These are phyloP conservation scores for Tetracentron sinense DNA, from an alignment of 164 flowering plant species.

Conservation along the genomic window DNA sequence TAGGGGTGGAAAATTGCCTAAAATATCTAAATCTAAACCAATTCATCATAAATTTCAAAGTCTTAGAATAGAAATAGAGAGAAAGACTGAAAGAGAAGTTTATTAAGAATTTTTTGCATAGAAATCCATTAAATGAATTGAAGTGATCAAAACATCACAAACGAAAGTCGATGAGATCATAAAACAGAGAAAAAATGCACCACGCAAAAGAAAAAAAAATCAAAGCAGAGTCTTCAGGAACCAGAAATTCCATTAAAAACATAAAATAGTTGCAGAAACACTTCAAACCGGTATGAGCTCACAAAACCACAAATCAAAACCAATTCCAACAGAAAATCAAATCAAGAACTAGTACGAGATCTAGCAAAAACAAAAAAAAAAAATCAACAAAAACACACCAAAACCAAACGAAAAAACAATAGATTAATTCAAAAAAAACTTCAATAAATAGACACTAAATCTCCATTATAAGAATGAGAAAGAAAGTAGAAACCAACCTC, in stretches of 20 bases:
- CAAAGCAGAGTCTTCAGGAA: background rate
- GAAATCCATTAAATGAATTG: no score
- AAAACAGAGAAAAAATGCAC: no score
- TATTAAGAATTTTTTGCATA: background rate
- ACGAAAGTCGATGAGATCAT: background rate
- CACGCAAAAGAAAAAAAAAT: no score
- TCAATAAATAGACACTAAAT: background rate
- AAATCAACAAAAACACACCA: constrained; percentile 5
- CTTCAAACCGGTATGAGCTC: background rate
- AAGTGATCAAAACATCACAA: no score
- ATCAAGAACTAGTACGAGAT: background rate
- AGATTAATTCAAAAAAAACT: background rate
- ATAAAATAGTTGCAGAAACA: no score
- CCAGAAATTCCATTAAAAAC: background rate
- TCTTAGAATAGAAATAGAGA: no score
- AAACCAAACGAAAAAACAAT: no score
- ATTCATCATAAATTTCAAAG: no score
- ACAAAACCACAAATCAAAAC: background rate
- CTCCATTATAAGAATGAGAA: background rate
- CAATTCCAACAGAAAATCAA: background rate
- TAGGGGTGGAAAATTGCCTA: background rate
- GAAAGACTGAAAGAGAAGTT: background rate
- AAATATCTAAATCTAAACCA: background rate
- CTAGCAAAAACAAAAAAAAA: background rate
- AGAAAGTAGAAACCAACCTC: constrained; percentile 35